Percentiles rank a stretch among this genome's conserved stretches.
These are phyloP conservation scores for Sugiyamaella valdiviana DNA, from an alignment of 805 yeast genomes.

Conservation along the genomic window DNA sequence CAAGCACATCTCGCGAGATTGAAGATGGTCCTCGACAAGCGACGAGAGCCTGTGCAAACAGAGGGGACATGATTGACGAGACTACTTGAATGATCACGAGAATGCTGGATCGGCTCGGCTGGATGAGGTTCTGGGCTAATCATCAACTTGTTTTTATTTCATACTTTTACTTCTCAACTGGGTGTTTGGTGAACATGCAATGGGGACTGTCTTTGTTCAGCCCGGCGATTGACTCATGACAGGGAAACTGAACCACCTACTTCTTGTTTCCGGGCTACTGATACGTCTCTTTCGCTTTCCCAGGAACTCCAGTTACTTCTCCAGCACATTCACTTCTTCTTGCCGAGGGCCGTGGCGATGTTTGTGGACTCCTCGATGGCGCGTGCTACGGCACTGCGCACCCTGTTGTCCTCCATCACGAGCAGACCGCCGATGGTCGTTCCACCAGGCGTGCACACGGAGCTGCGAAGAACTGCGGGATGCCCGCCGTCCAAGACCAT, in stretches of 20 bases:
- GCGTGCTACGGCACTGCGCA: constrained; percentile 78
- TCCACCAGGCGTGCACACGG: constrained; percentile 96
- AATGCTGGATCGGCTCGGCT: not conserved
- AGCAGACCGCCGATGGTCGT: constrained; percentile 94
- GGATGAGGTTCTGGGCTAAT: no score
- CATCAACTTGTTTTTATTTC: not conserved
- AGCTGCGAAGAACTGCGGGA: constrained; percentile 81
- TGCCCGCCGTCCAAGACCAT: constrained; percentile 84
- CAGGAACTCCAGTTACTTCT: no score
- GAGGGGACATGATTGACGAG: not conserved
- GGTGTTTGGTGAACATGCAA: no score
- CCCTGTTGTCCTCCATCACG: constrained; percentile 86
- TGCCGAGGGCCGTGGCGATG: constrained; percentile 44
- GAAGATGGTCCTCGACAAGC: not conserved
- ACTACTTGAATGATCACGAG: not conserved
- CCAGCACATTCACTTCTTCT: constrained; percentile 10
- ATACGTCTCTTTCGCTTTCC: no score
- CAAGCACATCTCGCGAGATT: not conserved
- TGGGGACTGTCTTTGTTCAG: no score
- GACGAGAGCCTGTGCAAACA: not conserved
- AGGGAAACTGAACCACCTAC: no score
- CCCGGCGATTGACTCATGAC: no score
- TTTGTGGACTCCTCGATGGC: constrained; percentile 91
- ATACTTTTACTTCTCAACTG: not conserved
- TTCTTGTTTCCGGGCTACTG: no score